Percentiles rank a stretch among this genome's conserved stretches.
phyloP scores from a whole-genome alignment of 192 early-diverging fungal genomes.

The Phlyctochytrium planicorne region DNA sequence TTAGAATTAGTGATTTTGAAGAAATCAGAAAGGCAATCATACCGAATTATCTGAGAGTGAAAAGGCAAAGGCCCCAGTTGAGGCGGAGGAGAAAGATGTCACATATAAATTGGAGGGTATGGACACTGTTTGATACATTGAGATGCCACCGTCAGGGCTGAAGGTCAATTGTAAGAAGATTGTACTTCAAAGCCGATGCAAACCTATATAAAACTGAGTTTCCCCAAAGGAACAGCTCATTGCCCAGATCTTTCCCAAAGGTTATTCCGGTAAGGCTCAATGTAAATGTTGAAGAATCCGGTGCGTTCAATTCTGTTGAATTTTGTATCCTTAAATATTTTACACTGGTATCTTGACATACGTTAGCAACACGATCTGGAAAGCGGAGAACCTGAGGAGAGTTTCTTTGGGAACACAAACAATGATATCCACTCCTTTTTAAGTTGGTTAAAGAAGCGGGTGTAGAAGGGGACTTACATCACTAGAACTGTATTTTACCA shows the following conservation, averaged over 20 bases:
- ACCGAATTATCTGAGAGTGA: neutral
- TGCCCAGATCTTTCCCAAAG: neutral
- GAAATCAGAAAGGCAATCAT: neutral
- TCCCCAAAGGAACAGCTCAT: neutral
- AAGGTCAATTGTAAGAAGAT: conserved; percentile 1
- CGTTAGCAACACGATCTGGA: too few species aligned
- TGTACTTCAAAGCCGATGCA: neutral
- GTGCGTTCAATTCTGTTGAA: too few species aligned
- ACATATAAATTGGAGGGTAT: neutral
- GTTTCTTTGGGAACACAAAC: too few species aligned
- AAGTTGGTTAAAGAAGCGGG: too few species aligned
- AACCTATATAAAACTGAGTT: neutral
- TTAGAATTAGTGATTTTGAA: neutral
- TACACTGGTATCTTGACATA: too few species aligned
- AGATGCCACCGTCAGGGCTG: neutral
- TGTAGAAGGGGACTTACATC: too few species aligned
- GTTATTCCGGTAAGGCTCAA: neutral
- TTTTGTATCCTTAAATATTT: too few species aligned
- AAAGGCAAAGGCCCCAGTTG: neutral
- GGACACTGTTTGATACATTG: neutral
- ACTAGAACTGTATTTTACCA: too few species aligned
- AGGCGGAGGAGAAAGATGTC: neutral
- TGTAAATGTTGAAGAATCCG: neutral
- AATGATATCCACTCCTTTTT: too few species aligned
- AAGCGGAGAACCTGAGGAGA: too few species aligned